Conservation (phyloP, 148 eudicot genomes). For the Dianthus caryophyllus region DNA sequence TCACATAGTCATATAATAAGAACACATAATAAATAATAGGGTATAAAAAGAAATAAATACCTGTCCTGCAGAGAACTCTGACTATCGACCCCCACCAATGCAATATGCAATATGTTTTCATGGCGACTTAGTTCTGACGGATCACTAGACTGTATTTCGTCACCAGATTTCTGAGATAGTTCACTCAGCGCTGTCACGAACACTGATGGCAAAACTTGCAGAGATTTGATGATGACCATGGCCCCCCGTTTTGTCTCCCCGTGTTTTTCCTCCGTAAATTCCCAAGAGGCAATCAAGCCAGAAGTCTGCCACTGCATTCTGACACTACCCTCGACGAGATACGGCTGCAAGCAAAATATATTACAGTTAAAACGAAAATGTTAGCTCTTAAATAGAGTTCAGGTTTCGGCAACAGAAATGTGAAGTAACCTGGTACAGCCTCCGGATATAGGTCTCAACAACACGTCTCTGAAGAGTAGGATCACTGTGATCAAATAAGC, state of each 20-base stretch:
- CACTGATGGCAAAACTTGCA: constrained; percentile 64
- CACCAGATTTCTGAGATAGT: constrained; percentile 39
- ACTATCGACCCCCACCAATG: constrained; percentile 77
- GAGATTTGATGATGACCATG: constrained; percentile 92
- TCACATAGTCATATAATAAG: background rate
- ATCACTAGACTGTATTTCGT: constrained; percentile 26
- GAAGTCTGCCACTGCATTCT: constrained; percentile 99
- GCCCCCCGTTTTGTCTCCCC: constrained; percentile 84
- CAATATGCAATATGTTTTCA: constrained; percentile 89
- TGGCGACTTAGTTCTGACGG: constrained; percentile 32
- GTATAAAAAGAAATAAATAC: constrained; percentile 31
- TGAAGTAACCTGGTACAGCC: constrained; percentile 76
- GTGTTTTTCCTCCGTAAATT: constrained; percentile 78
- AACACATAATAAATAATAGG: background rate
- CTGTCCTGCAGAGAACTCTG: constrained; percentile 93
- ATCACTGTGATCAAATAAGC: constrained; percentile 97
- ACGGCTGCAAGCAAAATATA: constrained; percentile 54
- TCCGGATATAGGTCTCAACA: constrained; percentile 93
- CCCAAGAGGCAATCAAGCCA: constrained; percentile 95
- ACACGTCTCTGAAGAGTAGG: constrained; percentile 96
- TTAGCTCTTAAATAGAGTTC: background rate
- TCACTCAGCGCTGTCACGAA: constrained; percentile 74
- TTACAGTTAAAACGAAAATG: background rate
- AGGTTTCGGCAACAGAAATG: background rate
- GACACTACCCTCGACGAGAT: constrained; percentile 85